Evolutionary conservation across 148 eudicot species (phyloP).

Genomic region (Rhododendron ovatum): DNA sequence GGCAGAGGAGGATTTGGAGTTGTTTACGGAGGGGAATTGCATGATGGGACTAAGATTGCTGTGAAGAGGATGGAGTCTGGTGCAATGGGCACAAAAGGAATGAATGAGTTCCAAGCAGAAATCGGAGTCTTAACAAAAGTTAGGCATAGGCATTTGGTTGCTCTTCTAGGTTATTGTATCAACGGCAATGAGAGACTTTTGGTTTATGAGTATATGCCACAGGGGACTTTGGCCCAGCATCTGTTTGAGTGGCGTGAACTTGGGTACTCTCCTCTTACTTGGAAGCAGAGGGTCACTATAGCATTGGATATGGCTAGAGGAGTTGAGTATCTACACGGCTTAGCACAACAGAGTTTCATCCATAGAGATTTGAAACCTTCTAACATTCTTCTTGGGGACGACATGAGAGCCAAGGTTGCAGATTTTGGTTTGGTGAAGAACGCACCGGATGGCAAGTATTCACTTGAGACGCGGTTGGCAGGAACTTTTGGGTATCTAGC

Average conservation of each 20-base stretch:
- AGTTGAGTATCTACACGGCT: constrained; percentile 36
- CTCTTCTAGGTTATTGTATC: constrained; percentile 63
- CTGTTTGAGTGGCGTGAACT: constrained; percentile 38
- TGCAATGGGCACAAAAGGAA: constrained; percentile 45
- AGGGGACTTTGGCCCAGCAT: constrained; percentile 64
- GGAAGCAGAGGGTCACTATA: constrained; percentile 36
- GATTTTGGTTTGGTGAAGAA: constrained; percentile 40
- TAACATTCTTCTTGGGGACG: constrained; percentile 35
- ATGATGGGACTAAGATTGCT: constrained; percentile 71
- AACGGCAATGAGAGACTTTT: constrained; percentile 66
- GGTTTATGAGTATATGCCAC: constrained; percentile 85
- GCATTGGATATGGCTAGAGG: constrained; percentile 44
- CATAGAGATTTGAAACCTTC: constrained; percentile 40
- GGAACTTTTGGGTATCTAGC: constrained; percentile 43
- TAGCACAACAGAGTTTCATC: constrained; percentile 42
- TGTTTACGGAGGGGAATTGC: constrained; percentile 64
- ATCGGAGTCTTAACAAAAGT: constrained; percentile 82
- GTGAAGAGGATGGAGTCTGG: constrained; percentile 75
- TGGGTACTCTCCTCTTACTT: constrained; percentile 30
- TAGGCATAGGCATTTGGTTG: constrained; percentile 76
- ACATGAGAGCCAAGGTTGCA: constrained; percentile 43
- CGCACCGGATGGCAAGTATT: constrained; percentile 36
- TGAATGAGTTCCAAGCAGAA: constrained; percentile 71
- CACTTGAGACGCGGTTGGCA: constrained; percentile 40
- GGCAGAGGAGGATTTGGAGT: constrained; percentile 78